Conservation (phyloP, 345 rosid genomes). For the Brassica juncea region DNA sequence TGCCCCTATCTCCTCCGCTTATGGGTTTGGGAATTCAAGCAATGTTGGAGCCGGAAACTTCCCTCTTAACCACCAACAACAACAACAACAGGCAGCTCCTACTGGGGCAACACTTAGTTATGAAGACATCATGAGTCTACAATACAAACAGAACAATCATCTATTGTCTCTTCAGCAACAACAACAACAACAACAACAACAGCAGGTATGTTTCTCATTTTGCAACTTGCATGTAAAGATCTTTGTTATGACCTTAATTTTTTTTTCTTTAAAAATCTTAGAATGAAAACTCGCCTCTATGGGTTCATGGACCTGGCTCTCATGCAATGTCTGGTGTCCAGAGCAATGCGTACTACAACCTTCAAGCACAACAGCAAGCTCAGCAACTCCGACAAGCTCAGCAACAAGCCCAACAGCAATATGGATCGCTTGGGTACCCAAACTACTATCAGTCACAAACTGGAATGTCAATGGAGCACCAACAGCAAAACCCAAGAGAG, state of each 20-base stretch:
- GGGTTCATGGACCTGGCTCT: conserved; percentile 77
- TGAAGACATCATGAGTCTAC: conserved; percentile 69
- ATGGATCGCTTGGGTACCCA: conserved; percentile 68
- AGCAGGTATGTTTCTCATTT: conserved; percentile 13
- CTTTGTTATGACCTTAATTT: not conserved
- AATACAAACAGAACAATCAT: conserved; percentile 72
- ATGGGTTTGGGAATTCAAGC: conserved; percentile 74
- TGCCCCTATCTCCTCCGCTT: conserved; percentile 60
- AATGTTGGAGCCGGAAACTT: conserved; percentile 54
- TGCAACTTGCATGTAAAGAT: conserved; percentile 6
- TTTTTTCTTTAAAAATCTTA: conserved; percentile 20
- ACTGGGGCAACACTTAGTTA: conserved; percentile 62
- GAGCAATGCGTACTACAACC: conserved; percentile 71
- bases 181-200: not conserved
- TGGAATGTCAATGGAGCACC: conserved; percentile 76
- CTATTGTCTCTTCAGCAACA: conserved; percentile 60
- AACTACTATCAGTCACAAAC: conserved; percentile 77
- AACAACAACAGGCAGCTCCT: conserved; percentile 52
- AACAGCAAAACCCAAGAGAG: conserved; percentile 79
- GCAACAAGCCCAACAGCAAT: conserved; percentile 60
- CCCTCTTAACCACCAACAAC: not conserved
- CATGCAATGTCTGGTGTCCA: conserved; percentile 67
- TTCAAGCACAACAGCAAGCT: conserved; percentile 76
- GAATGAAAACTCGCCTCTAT: conserved; percentile 77
- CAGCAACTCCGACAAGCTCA: conserved; percentile 69